Evolutionary conservation across 495 filamentous ascomycete species (phyloP).

Genomic region (Trichodelitschia bisporula): DNA sequence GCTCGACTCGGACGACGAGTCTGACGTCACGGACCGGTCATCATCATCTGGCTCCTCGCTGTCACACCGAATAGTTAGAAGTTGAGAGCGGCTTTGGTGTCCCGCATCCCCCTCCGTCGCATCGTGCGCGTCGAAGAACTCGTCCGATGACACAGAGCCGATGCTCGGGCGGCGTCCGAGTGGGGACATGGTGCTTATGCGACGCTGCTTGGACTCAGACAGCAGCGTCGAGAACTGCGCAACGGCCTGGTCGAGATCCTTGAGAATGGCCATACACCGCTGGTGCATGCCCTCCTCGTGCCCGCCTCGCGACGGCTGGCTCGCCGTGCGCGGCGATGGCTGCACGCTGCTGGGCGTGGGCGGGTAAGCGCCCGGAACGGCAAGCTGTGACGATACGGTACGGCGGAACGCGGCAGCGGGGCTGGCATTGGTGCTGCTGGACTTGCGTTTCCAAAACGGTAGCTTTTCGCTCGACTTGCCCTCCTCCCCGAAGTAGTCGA

Average conservation of each 20-base stretch:
- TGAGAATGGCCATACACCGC: constrained; percentile 52
- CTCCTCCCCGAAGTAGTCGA: constrained; percentile 21
- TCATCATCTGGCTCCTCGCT: constrained; percentile 18
- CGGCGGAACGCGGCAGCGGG: constrained; percentile 9
- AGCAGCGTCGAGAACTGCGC: constrained; percentile 57
- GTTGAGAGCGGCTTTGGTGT: constrained; percentile 36
- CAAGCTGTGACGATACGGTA: constrained; percentile 19
- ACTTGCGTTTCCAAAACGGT: constrained; percentile 82
- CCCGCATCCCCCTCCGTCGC: constrained; percentile 42
- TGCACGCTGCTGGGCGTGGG: constrained; percentile 21
- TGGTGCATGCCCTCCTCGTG: constrained; percentile 43
- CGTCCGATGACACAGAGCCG: constrained; percentile 58
- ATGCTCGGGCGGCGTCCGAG: constrained; percentile 60
- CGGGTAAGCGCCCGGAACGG: constrained; percentile 32
- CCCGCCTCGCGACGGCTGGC: constrained; percentile 19
- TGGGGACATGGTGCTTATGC: too few relatives aligned
- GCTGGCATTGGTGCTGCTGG: constrained; percentile 22
- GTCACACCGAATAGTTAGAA: constrained; percentile 46
- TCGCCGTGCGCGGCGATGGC: constrained; percentile 10
- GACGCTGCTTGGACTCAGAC: constrained; percentile 51
- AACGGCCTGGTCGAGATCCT: constrained; percentile 61
- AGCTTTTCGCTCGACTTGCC: constrained; percentile 10
- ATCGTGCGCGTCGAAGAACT: constrained; percentile 84
- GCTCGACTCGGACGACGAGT: constrained; percentile 34
- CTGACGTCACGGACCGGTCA: constrained; percentile 24